Base-by-base conservation (phyloP, 2,329 filamentous ascomycete species). In the Colletotrichum coccodes region DNA sequence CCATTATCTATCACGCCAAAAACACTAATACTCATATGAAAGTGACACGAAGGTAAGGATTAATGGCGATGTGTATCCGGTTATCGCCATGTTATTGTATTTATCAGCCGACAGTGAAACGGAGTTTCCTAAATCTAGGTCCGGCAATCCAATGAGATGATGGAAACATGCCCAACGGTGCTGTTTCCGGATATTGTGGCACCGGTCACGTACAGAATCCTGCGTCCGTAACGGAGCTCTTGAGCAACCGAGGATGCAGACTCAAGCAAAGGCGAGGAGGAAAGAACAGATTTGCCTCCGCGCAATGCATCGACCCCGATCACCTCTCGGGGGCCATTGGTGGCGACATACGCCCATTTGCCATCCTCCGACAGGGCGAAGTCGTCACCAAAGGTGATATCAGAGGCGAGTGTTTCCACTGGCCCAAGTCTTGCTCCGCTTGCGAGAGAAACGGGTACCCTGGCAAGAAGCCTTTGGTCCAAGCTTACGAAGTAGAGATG, bases 351-450 rank as follows among this genome's bases (percentile, higher is more conserved):
- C 4, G 65, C 65, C 18, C 47, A 23, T 9, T 42, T 44, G 2
- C 61, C 65, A n/a, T 64, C 54, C 3, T 49, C 46, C 12, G 61
- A 64, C 18, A 60, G 14, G 16, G 65, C 32, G 5, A 68, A 68
- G n/a, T 68, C 65, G 23, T 68, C 65, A 11, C 47, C 66, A 14
- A 65, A 60, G 9, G 47, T 40, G 16, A 59, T 56, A 28, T 56
- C 40, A 21, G 61, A 54, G 7, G 59, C 44, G 6, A 63, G 36
- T 44, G 23, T 57, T 21, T 62, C 23, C 1, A 62, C 58, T 8
- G 63, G 49, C 3, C 49, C 53, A 26, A 26, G 14, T 8, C 40
- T 32, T 2, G 14, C 30, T 12, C 61, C 60, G 21, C 36, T 36
- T 18, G 32, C 12, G 32, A 60, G 38, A 8, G 65, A 56, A 12